These are phyloP conservation scores for Cadophora sp. DNA, from an alignment of 2,329 filamentous ascomycete species.

Conservation along the genomic window DNA sequence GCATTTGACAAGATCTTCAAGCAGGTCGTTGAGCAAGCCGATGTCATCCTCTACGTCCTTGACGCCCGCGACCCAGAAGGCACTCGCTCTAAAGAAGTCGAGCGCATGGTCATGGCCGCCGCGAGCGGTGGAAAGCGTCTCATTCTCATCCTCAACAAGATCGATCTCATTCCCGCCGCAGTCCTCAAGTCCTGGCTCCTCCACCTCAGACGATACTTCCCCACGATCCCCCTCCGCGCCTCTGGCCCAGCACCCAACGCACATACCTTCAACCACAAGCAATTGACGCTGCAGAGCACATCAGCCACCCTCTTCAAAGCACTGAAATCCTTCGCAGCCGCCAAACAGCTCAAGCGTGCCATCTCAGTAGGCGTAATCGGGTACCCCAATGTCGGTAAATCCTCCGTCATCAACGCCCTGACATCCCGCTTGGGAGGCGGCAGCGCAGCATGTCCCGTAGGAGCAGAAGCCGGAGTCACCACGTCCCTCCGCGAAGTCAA, in stretches of 20 bases:
- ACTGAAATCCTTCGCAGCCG: conserved; percentile 86
- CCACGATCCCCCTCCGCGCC: conserved; percentile 86
- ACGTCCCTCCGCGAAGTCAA: conserved; percentile 89
- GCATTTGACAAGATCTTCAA: conserved; percentile 98
- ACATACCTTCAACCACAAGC: conserved; percentile 90
- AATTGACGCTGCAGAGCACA: conserved; percentile 85
- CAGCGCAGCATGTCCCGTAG: conserved; percentile 79
- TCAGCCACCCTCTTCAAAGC: conserved; percentile 86
- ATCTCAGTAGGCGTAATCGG: conserved; percentile 93
- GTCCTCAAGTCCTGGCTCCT: conserved; percentile 85
- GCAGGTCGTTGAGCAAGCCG: conserved; percentile 85
- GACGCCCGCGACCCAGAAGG: conserved; percentile 92
- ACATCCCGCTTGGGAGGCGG: conserved; percentile 76
- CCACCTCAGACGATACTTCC: conserved; percentile 88
- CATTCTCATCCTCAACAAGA: conserved; percentile 94
- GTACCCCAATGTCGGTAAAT: conserved; percentile 96
- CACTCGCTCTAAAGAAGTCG: conserved; percentile 88
- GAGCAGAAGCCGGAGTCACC: conserved; percentile 91
- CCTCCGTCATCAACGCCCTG: conserved; percentile 93
- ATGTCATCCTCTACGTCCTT: conserved; percentile 91
- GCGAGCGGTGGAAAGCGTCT: conserved; percentile 83
- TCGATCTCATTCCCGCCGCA: conserved; percentile 83
- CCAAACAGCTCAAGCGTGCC: conserved; percentile 84
- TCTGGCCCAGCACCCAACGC: conserved; percentile 84
- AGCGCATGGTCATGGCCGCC: conserved; percentile 90